These are phyloP conservation scores for Mycena capillaripes DNA, from an alignment of 768 basidiomycete species.

Conservation along the genomic window DNA sequence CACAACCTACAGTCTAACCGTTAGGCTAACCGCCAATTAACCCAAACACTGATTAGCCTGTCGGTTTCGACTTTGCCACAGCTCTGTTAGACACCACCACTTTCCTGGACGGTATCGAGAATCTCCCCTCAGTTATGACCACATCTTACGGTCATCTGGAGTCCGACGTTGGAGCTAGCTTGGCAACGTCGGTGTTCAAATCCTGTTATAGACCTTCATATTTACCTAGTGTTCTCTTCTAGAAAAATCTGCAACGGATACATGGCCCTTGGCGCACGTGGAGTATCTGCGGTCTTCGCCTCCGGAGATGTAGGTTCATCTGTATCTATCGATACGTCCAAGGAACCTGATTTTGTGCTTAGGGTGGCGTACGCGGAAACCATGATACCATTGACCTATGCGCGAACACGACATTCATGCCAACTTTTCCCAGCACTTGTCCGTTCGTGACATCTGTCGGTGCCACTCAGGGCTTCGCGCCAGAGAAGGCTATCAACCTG, in stretches of 20 bases:
- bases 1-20: no score
- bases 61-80: slow-evolving; percentile 40
- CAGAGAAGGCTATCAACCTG: slow-evolving; percentile 5
- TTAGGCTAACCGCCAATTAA: no score
- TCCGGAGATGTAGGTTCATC: slow-evolving; percentile 12
- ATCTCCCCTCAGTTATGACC: slow-evolving; percentile 5
- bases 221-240: not conserved
- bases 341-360: not conserved
- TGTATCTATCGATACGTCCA: not conserved
- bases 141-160: slow-evolving; percentile 1
- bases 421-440: slow-evolving; percentile 35
- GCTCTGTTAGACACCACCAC: slow-evolving; percentile 7
- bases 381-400: slow-evolving; percentile 34
- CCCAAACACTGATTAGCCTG: not conserved
- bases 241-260: slow-evolving; percentile 24
- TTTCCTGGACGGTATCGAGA: slow-evolving; percentile 13
- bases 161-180: not conserved
- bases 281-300: slow-evolving; percentile 42
- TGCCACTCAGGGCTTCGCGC: slow-evolving; percentile 5
- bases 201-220: not conserved
- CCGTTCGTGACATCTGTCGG: slow-evolving; percentile 28
- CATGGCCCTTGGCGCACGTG: slow-evolving; percentile 17
- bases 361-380: slow-evolving; percentile 19
- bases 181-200: slow-evolving; percentile 34
- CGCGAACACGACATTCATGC: slow-evolving; percentile 43